Percentiles rank a stretch among this genome's conserved stretches.
These are phyloP conservation scores for Blumeria graminis DNA, from an alignment of 2,329 filamentous ascomycete species.

Conservation along the genomic window DNA sequence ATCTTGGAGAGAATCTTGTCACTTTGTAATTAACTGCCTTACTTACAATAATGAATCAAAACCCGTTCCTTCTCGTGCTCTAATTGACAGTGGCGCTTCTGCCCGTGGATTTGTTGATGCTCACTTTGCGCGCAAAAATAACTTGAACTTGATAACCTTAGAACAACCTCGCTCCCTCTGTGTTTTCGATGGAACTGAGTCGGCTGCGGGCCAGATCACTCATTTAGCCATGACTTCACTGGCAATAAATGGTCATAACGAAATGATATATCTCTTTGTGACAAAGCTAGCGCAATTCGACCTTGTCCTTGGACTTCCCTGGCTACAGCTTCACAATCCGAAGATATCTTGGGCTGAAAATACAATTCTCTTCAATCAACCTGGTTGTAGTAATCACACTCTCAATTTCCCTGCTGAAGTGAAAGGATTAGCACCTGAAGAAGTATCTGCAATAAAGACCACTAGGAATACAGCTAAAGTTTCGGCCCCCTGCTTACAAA, in stretches of 20 bases:
- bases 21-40: background rate
- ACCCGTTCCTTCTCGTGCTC: background rate
- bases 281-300: background rate
- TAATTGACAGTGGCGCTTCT: background rate
- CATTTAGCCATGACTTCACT: background rate
- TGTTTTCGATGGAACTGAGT: background rate
- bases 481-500: too few relatives aligned
- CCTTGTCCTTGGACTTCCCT: background rate
- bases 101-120: background rate
- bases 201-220: background rate
- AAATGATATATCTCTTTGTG: background rate
- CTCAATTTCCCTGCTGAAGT: background rate
- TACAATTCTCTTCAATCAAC: background rate
- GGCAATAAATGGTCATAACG: background rate
- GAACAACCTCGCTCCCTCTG: background rate
- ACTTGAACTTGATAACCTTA: background rate
- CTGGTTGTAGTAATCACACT: background rate
- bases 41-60: background rate
- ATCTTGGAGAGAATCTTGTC: background rate
- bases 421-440: background rate
- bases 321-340: background rate
- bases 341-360: background rate
- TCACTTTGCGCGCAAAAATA: background rate
- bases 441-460: background rate
- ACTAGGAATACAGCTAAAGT: background rate